Conservation (phyloP, 495 filamentous ascomycete species). For the Penicillium canariense region DNA sequence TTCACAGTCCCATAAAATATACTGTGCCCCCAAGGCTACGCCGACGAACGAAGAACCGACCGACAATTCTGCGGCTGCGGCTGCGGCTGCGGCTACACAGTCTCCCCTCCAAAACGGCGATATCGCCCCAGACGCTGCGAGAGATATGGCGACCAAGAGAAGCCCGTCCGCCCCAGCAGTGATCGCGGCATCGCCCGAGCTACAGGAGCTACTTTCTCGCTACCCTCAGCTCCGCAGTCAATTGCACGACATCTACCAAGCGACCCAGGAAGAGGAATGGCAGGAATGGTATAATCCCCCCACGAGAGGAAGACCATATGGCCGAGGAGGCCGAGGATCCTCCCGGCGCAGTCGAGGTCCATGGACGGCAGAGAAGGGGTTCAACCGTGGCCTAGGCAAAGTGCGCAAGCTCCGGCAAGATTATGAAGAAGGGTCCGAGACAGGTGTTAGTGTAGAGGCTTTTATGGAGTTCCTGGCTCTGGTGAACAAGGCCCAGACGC, state of each 20-base stretch:
- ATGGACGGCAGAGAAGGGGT: conserved; percentile 48
- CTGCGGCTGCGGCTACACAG: conserved; percentile 6
- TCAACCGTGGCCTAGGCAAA: conserved; percentile 42
- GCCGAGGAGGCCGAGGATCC: conserved; percentile 42
- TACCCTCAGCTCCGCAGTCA: conserved; percentile 52
- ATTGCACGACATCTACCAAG: conserved; percentile 51
- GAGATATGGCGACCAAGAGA: not conserved
- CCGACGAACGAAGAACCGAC: conserved; percentile 34
- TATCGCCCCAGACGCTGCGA: not conserved
- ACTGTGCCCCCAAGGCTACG: conserved; percentile 40
- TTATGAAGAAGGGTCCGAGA: conserved; percentile 40
- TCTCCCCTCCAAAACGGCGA: conserved; percentile 13
- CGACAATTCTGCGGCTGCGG: conserved; percentile 11
- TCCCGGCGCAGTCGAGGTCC: conserved; percentile 36
- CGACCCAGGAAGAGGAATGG: conserved; percentile 50
- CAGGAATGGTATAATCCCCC: conserved; percentile 29
- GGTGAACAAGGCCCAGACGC: conserved; percentile 26
- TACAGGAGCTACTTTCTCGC: conserved; percentile 49
- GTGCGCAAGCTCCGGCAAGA: conserved; percentile 39
- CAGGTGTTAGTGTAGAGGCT: conserved; percentile 34
- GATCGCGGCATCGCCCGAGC: conserved; percentile 37
- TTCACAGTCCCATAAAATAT: conserved; percentile 61
- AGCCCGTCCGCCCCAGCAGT: conserved; percentile 13
- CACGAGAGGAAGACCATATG: conserved; percentile 27
- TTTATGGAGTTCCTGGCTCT: conserved; percentile 44